Evolutionary conservation across 1,139 yeast species (phyloP), one percentile per base, ranked within the genome.

Genomic region (Groenewaldozyma auringiensis): DNA sequence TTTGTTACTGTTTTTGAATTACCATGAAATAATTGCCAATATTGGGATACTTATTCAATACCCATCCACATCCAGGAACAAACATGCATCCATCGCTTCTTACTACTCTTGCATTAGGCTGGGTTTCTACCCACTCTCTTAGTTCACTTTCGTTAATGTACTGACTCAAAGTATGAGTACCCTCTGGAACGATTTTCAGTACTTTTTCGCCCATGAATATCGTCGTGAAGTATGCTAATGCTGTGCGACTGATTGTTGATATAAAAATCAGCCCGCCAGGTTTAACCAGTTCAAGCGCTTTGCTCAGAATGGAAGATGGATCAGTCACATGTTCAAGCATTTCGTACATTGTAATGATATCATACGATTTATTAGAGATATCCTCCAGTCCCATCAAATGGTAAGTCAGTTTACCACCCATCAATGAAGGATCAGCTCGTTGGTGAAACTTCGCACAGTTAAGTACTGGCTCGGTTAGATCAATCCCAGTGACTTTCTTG

Each of bases 21-120:
- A 96, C 97, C 84, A 88, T 79, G 60, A 88, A 78, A 63, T 88
- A 92, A 65, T 92, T 92, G 1, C 97, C 97, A 27, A 81, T 66
- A 46, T 73, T 67, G 2, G 81, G 71, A 47, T 69, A 69, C 3
- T 71, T 64, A 14, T 87, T 83, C 53, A 79, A 78, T 41, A 72
- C 72, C 98, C 98, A 92, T 1, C 96, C 97, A 43, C 69, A 72
- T 2, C 81, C 74, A 2, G 98, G 98, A 41, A 89, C 60, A 60
- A 85, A 92, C 48, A 85, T 67, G 58, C 94, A 83, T 0, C 97
- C 97, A 55, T 78, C 81, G 6, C 83, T 66, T 50, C 76, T 77
- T 13, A 81, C 77, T 4, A 88, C 78, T 57, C 76, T 71, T 11
- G 42, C 39, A 25, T 61, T 66, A 8, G 70, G 63, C 44, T 69